Evolutionary conservation across 495 filamentous ascomycete genomes (phyloP).

Genomic region (Aspergillus diversus): DNA sequence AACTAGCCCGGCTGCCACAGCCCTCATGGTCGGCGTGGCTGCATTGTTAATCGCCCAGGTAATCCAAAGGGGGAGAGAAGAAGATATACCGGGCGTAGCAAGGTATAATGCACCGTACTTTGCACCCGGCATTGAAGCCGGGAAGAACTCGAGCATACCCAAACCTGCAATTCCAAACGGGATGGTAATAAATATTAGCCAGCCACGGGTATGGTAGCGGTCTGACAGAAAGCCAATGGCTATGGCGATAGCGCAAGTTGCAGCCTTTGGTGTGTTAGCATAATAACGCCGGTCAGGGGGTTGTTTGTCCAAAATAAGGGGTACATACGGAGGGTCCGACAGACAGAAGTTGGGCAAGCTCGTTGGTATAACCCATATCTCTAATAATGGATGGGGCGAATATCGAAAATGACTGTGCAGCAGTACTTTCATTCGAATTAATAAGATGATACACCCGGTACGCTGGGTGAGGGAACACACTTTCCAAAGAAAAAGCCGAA

Average conservation of each 20-base stretch:
- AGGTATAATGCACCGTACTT: constrained; percentile 20
- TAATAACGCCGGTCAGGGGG: not conserved
- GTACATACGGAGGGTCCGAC: constrained; percentile 16
- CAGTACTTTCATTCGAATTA: constrained; percentile 5
- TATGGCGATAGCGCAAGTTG: constrained; percentile 15
- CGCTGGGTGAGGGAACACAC: not conserved
- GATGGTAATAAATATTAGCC: constrained; percentile 3
- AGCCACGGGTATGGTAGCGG: constrained; percentile 12
- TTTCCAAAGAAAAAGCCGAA: constrained; percentile 21
- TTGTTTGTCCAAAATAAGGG: not conserved
- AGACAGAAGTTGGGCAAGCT: constrained; percentile 16
- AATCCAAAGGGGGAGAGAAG: constrained; percentile 12
- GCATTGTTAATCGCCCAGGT: constrained; percentile 19
- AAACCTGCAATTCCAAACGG: constrained; percentile 7
- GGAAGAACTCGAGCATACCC: constrained; percentile 16
- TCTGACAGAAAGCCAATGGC: constrained; percentile 16
- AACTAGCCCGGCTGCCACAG: constrained; percentile 8
- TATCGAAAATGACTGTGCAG: constrained; percentile 20
- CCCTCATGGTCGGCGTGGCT: constrained; percentile 12
- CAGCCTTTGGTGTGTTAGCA: constrained; percentile 1
- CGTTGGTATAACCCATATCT: constrained; percentile 18
- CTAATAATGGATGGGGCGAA: constrained; percentile 19
- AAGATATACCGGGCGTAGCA: constrained; percentile 12
- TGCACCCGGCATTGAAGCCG: constrained; percentile 5
- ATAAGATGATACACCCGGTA: not conserved